Conservation (phyloP, 2,329 filamentous ascomycete species). For the Colletotrichum theobromicola region DNA sequence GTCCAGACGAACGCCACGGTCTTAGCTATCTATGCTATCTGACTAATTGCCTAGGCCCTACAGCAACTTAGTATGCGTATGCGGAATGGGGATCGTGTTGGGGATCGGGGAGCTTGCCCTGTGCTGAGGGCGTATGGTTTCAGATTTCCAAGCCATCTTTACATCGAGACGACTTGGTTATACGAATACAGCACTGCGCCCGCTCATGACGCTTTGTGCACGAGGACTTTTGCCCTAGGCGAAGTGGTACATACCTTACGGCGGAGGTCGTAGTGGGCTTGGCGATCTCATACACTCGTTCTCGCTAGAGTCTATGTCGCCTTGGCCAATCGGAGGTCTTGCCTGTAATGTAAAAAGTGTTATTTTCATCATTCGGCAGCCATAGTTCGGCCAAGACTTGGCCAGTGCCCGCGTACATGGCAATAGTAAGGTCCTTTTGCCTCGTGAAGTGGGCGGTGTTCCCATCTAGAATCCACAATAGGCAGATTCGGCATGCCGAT, state of each 20-base stretch:
- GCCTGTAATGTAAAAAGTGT: not conserved
- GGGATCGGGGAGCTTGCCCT: not conserved
- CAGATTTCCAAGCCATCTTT: not conserved
- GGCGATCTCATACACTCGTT: not conserved
- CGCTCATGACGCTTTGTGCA: not conserved
- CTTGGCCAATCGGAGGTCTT: not conserved
- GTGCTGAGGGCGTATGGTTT: not conserved
- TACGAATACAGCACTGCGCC: not conserved
- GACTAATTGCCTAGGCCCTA: not conserved
- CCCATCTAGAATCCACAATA: not conserved
- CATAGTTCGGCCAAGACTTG: not conserved
- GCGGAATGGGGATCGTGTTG: not conserved
- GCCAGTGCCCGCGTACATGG: not conserved
- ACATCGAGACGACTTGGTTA: not conserved
- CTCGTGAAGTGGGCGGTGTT: not conserved
- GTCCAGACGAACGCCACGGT: not conserved
- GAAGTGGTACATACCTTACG: not conserved
- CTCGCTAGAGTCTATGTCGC: not conserved
- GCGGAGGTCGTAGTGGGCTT: not conserved
- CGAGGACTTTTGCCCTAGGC: not conserved
- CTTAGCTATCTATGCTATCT: not conserved
- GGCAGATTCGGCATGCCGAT: not conserved
- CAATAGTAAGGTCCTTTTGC: not conserved
- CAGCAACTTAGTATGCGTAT: not conserved
- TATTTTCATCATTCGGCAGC: slow-evolving; percentile 9